phyloP scores from a whole-genome alignment of 2,329 filamentous ascomycete genomes.

The Ambrosiella beaveri region DNA sequence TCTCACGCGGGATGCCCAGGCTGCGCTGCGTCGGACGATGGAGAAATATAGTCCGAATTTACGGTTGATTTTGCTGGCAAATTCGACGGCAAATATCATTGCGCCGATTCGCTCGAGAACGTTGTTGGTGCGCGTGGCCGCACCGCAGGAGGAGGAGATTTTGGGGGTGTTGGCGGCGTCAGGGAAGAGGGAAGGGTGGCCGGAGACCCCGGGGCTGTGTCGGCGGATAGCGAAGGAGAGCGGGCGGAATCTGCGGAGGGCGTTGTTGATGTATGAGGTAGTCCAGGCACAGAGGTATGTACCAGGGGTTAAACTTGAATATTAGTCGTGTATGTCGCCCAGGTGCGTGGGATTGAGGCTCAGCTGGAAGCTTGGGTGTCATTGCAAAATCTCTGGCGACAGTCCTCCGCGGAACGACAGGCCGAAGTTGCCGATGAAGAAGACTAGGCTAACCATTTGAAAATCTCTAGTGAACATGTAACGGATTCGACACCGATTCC shows the following conservation, averaged over 20 bases:
- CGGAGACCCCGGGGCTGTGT: constrained; percentile 58
- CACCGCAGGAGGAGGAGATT: constrained; percentile 74
- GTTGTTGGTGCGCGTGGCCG: constrained; percentile 76
- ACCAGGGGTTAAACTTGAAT: background rate
- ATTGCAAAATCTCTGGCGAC: no score
- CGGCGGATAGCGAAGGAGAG: constrained; percentile 77
- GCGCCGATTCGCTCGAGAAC: constrained; percentile 92
- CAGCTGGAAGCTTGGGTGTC: no score
- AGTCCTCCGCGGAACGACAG: no score
- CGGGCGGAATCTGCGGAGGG: constrained; percentile 74
- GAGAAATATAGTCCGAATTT: constrained; percentile 97
- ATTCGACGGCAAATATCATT: constrained; percentile 96
- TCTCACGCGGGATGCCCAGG: constrained; percentile 83
- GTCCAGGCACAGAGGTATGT: constrained; percentile 91
- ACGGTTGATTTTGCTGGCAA: constrained; percentile 77
- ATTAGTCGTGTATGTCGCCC: no score
- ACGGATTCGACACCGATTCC: constrained; percentile 77
- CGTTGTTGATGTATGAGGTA: constrained; percentile 90
- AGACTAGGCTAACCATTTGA: background rate
- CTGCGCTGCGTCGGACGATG: constrained; percentile 88
- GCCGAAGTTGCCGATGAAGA: no score
- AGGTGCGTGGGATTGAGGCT: no score
- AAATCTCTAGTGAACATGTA: constrained; percentile 57
- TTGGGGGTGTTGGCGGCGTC: constrained; percentile 53
- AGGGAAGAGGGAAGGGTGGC: constrained; percentile 69